Percentiles rank a stretch among this genome's conserved stretches.
These are phyloP conservation scores for Dovyalis caffra DNA, from an alignment of 345 rosid species.

Conservation along the genomic window DNA sequence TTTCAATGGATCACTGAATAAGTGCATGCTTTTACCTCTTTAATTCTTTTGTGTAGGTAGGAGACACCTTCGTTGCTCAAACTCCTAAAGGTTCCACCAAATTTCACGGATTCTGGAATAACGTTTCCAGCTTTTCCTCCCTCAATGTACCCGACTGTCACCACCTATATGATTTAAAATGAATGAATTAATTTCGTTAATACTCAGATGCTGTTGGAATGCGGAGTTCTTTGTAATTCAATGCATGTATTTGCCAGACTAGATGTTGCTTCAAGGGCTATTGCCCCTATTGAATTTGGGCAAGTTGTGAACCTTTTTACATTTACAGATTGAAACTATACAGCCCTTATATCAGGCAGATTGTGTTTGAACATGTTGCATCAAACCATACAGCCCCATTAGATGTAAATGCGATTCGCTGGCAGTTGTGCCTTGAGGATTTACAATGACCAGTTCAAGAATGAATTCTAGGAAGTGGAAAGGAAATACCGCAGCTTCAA, in stretches of 20 bases:
- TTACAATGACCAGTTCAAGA: too few relatives aligned
- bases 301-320: too few relatives aligned
- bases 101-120: constrained; percentile 49
- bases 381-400: too few relatives aligned
- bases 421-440: too few relatives aligned
- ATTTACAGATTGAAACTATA: too few relatives aligned
- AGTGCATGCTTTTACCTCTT: constrained; percentile 33
- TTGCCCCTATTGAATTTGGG: too few relatives aligned
- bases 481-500: constrained; percentile 53
- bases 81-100: constrained; percentile 64
- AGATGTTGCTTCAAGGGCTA: too few relatives aligned
- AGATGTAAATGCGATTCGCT: too few relatives aligned
- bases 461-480: neutral
- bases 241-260: too few relatives aligned
- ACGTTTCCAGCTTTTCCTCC: constrained; percentile 62
- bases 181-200: neutral
- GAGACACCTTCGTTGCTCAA: constrained; percentile 49
- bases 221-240: too few relatives aligned
- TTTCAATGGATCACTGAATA: neutral
- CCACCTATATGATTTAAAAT: constrained; percentile 35
- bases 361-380: too few relatives aligned
- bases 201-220: neutral
- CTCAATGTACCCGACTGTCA: constrained; percentile 54
- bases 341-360: too few relatives aligned
- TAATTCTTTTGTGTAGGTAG: constrained; percentile 46